Base-by-base conservation (phyloP, 1,139 yeast genomes). In the Candida mesenterica region DNA sequence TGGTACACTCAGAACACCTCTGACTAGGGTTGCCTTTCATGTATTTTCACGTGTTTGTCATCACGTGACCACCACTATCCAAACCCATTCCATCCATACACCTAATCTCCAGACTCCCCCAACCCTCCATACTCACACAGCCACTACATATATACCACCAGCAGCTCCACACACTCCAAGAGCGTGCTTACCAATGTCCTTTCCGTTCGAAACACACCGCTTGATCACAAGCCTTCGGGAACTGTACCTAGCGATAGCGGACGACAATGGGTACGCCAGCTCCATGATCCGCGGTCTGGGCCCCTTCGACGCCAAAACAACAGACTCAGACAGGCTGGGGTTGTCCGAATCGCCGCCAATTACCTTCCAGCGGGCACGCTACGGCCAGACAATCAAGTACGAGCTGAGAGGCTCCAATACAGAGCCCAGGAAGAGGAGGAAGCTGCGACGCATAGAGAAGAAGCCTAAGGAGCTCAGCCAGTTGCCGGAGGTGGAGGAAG, bases 301-400 rank as follows among this genome's bases (percentile, higher is more conserved):
- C 8, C 28, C 28, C 5, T 4, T 25, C 17, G 17, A 14, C 14
- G 17, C 7, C 8, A 12, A 25, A 4, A n/a, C n/a, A n/a, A n/a
- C n/a, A n/a, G n/a, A n/a, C n/a, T n/a, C n/a, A n/a, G n/a, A n/a
- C n/a, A n/a, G n/a, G n/a, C n/a, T 25, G 22, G 26, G 31, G 7
- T 30, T 31, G n/a, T 55, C 54, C 34, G 49, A 46, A 3, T 65
- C 71, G 1, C 72, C 72, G 0, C 72, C 72, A 1, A 65, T 66
- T 5, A 45, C 59, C 4, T 58, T 65, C 32, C 53, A 59, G 36
- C 45, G 54, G 4, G 57, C 61, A 5, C 37, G 58, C 20, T 60
- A 57, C 35, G 44, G 53, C 7, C n/a, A n/a, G n/a, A n/a, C n/a
- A n/a, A 25, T 5, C 14, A 25, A 25, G 14, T 25, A 25, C 15